These are phyloP conservation scores for Strigomonas culicis DNA, from an alignment of 208 protist species.

Conservation along the genomic window DNA sequence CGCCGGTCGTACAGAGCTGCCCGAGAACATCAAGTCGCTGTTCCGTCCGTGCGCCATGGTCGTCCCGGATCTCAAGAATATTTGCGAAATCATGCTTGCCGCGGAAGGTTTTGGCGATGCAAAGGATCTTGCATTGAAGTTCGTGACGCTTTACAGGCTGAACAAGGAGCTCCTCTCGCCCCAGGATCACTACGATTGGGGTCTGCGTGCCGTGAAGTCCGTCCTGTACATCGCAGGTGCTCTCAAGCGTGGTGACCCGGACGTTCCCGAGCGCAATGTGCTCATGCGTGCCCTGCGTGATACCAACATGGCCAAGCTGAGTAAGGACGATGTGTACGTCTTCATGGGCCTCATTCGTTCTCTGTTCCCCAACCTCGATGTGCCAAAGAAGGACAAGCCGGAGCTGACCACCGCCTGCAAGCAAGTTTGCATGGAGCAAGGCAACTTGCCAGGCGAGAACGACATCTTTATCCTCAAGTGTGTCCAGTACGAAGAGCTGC, in stretches of 20 bases:
- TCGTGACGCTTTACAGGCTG: conserved; percentile 97
- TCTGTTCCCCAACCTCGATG: conserved; percentile 96
- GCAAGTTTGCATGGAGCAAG: conserved; percentile 81
- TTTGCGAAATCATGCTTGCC: conserved; percentile 99
- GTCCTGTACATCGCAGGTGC: conserved; percentile 97
- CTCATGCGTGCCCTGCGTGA: conserved; percentile 97
- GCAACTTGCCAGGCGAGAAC: conserved; percentile 95
- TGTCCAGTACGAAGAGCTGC: conserved; percentile 98
- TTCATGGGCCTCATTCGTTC: conserved; percentile 97
- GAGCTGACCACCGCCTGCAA: conserved; percentile 91
- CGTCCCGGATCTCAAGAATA: conserved; percentile 98
- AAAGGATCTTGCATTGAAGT: conserved; percentile 97
- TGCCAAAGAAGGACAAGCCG: conserved; percentile 93
- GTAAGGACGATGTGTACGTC: conserved; percentile 97
- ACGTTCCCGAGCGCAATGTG: conserved; percentile 94
- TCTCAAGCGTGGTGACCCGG: conserved; percentile 94
- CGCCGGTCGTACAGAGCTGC: conserved; percentile 96
- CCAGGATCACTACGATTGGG: conserved; percentile 99
- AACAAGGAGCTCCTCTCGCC: conserved; percentile 97
- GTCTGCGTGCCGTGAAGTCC: conserved; percentile 98
- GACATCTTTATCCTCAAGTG: conserved; percentile 98
- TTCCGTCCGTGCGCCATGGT: conserved; percentile 98
- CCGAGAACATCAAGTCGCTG: conserved; percentile 97
- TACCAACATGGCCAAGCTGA: conserved; percentile 98
- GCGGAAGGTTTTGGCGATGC: conserved; percentile 96